These are phyloP conservation scores for Termitomyces titanicus DNA, from an alignment of 768 basidiomycete species.

Conservation along the genomic window DNA sequence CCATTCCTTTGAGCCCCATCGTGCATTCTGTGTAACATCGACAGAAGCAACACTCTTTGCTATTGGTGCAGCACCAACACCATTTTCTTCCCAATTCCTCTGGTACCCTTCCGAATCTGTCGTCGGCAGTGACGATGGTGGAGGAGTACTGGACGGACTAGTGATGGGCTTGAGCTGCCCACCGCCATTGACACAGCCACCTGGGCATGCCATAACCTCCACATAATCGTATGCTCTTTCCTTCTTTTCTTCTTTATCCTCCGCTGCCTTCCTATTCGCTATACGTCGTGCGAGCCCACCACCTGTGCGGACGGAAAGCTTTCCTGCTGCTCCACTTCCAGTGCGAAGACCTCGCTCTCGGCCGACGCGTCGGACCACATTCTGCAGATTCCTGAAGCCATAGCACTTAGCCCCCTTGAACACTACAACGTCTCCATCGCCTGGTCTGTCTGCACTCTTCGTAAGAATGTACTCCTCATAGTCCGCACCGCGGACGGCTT, in stretches of 20 bases:
- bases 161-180: conserved; percentile 65
- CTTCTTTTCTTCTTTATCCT: conserved; percentile 28
- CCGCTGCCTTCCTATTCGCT: conserved; percentile 30
- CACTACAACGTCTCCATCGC: conserved; percentile 50
- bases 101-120: conserved; percentile 62
- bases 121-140: conserved; percentile 14
- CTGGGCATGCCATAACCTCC: conserved; percentile 98
- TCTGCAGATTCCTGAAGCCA: conserved; percentile 96
- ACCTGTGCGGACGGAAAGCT: conserved; percentile 25
- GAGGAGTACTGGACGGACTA: neutral
- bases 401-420: conserved; percentile 96
- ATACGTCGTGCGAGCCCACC: conserved; percentile 18
- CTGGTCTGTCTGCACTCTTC: conserved; percentile 25
- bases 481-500: conserved; percentile 67
- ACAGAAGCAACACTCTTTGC: neutral
- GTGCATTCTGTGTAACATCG: conserved; percentile 39
- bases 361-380: conserved; percentile 92
- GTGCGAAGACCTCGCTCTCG: conserved; percentile 75
- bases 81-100: conserved; percentile 58
- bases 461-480: conserved; percentile 71
- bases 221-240: conserved; percentile 79
- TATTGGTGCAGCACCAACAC: conserved; percentile 32
- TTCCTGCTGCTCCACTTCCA: conserved; percentile 65
- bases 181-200: conserved; percentile 96
- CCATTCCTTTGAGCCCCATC: conserved; percentile 86